Evolutionary conservation across 1,284 basidiomycete genomes (phyloP).

Genomic region (Malassezia sympodialis): DNA sequence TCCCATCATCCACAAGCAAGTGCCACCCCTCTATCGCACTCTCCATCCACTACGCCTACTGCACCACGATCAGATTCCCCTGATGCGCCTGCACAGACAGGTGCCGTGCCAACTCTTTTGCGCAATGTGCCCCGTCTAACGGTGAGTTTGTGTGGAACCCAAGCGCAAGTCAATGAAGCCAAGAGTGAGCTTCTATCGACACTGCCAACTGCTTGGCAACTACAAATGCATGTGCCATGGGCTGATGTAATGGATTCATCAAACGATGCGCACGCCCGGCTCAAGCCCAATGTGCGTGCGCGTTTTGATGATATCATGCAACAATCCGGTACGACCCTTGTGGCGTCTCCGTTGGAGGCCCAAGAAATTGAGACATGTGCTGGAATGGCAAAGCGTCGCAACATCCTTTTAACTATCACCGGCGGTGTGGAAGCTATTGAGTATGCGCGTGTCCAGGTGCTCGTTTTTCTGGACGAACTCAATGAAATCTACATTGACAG

Average conservation of each 20-base stretch:
- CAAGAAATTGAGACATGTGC: slow-evolving; percentile 38
- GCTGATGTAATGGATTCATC: slow-evolving; percentile 64
- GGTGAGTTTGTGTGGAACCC: slow-evolving; percentile 78
- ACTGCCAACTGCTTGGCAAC: slow-evolving; percentile 72
- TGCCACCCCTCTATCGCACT: slow-evolving; percentile 7
- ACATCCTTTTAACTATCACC: slow-evolving; percentile 81
- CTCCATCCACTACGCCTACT: background rate
- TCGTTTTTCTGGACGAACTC: slow-evolving; percentile 82
- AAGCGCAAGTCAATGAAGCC: slow-evolving; percentile 83
- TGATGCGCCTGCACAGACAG: background rate
- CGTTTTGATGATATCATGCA: slow-evolving; percentile 84
- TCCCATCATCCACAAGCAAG: slow-evolving; percentile 1
- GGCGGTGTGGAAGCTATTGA: slow-evolving; percentile 79
- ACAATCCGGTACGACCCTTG: slow-evolving; percentile 75
- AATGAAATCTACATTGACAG: slow-evolving; percentile 65
- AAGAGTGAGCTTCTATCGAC: slow-evolving; percentile 79
- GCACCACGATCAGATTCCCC: background rate
- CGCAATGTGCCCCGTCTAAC: slow-evolving; percentile 4
- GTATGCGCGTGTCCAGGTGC: slow-evolving; percentile 72
- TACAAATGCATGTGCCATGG: slow-evolving; percentile 75
- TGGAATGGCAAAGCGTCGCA: slow-evolving; percentile 82
- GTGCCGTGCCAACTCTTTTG: background rate
- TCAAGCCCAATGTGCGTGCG: slow-evolving; percentile 76
- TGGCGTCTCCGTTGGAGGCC: slow-evolving; percentile 54
- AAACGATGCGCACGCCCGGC: slow-evolving; percentile 45